Percentiles rank a stretch among this genome's conserved stretches.
Conservation (phyloP, 1,139 yeast species). For the Sugiyamaella paludigena region DNA sequence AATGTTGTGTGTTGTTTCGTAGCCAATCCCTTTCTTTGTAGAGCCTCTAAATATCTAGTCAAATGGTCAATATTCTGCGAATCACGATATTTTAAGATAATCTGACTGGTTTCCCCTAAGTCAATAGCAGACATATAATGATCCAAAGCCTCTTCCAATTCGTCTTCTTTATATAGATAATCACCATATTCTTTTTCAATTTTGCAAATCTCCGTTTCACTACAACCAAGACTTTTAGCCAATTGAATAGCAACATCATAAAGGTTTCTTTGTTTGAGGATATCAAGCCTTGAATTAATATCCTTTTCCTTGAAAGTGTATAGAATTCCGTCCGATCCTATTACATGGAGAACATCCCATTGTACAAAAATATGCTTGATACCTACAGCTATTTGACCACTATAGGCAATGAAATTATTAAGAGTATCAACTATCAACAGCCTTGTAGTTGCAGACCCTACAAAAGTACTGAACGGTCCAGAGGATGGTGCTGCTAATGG, state of each 20-base stretch:
- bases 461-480: slow-evolving; percentile 26
- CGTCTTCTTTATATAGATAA: slow-evolving; percentile 61
- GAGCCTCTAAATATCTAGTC: slow-evolving; percentile 60
- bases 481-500: slow-evolving; percentile 16
- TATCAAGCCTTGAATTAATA: slow-evolving; percentile 63
- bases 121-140: slow-evolving; percentile 60
- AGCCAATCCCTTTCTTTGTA: slow-evolving; percentile 55
- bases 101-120: slow-evolving; percentile 58
- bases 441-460: slow-evolving; percentile 41
- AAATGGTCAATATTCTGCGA: slow-evolving; percentile 71
- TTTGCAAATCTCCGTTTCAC: slow-evolving; percentile 42
- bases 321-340: slow-evolving; percentile 74
- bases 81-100: slow-evolving; percentile 80
- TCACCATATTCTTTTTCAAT: slow-evolving; percentile 60
- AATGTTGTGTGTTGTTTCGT: slow-evolving; percentile 79
- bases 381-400: slow-evolving; percentile 62
- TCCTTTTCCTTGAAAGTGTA: slow-evolving; percentile 68
- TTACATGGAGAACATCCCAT: slow-evolving; percentile 56
- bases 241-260: slow-evolving; percentile 71
- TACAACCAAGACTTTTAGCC: slow-evolving; percentile 50
- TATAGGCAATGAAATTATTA: slow-evolving; percentile 70
- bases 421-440: slow-evolving; percentile 59
- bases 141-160: slow-evolving; percentile 64
- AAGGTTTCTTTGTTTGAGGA: slow-evolving; percentile 66
- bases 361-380: slow-evolving; percentile 54